These are phyloP conservation scores for Syzygium aqueum DNA, from an alignment of 345 rosid genomes.

Conservation along the genomic window DNA sequence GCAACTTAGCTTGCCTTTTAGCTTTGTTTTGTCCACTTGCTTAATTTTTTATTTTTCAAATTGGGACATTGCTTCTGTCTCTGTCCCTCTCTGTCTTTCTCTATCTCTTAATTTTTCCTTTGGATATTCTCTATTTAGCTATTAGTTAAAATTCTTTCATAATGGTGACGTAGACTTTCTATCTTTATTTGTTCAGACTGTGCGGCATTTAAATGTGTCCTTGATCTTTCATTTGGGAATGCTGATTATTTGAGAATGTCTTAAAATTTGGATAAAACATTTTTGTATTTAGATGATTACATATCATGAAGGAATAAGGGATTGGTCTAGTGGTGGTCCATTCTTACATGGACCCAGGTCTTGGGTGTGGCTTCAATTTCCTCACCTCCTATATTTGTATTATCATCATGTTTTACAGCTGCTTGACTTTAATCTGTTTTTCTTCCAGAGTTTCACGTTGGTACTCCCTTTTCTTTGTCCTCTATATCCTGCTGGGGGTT, in stretches of 20 bases:
- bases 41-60: background rate
- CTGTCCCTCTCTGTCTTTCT: background rate
- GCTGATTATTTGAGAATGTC: background rate
- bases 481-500: slow-evolving; percentile 81
- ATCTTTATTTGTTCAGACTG: background rate
- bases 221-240: background rate
- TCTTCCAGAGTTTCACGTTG: slow-evolving; percentile 77
- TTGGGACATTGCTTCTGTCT: background rate
- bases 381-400: background rate
- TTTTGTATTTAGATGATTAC: background rate
- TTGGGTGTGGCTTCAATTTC: background rate
- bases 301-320: background rate
- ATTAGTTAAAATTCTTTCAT: background rate
- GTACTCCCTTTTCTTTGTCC: slow-evolving; percentile 68
- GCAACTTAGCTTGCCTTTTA: background rate
- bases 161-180: background rate
- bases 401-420: background rate
- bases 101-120: background rate
- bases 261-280: background rate
- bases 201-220: background rate
- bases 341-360: background rate
- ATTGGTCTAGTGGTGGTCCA: background rate
- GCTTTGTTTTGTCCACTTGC: background rate
- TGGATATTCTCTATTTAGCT: background rate
- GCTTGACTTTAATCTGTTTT: background rate